These are phyloP conservation scores for Starmera quercuum DNA, from an alignment of 805 yeast genomes.

Conservation along the genomic window DNA sequence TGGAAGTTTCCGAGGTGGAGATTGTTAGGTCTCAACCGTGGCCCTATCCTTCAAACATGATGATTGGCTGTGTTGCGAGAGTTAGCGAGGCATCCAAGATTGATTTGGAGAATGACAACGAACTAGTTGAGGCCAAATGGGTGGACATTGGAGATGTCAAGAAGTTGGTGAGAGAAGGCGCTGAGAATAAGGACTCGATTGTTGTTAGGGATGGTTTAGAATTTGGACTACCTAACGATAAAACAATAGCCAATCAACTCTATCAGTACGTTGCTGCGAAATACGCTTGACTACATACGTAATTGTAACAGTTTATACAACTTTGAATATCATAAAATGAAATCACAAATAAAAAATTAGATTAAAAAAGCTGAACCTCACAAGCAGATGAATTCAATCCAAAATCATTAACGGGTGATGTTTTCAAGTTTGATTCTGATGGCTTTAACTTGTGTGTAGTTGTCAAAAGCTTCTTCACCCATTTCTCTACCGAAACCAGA, in stretches of 20 bases:
- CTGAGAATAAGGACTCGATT: slow-evolving; percentile 14
- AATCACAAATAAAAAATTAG: too few relatives aligned
- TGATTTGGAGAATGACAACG: slow-evolving; percentile 71
- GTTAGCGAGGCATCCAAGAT: slow-evolving; percentile 57
- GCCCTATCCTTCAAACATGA: slow-evolving; percentile 94
- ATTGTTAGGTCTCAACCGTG: slow-evolving; percentile 84
- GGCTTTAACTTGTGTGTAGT: slow-evolving; percentile 59
- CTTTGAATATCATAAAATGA: too few relatives aligned
- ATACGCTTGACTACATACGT: neutral
- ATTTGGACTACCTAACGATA: slow-evolving; percentile 19
- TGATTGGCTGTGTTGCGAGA: slow-evolving; percentile 85
- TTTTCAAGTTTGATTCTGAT: slow-evolving; percentile 44
- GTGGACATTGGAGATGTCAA: slow-evolving; percentile 49
- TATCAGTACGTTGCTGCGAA: slow-evolving; percentile 16
- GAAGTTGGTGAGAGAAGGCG: slow-evolving; percentile 25
- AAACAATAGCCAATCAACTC: slow-evolving; percentile 17
- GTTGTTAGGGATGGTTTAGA: slow-evolving; percentile 7
- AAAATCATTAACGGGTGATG: too few relatives aligned
- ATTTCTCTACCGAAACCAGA: slow-evolving; percentile 70
- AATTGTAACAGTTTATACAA: too few relatives aligned
- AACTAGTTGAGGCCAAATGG: slow-evolving; percentile 82
- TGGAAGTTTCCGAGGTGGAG: slow-evolving; percentile 43
- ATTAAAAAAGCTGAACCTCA: too few relatives aligned
- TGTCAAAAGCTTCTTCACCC: slow-evolving; percentile 61
- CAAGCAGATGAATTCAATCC: too few relatives aligned